Evolutionary conservation across 164 flowering plant species (phyloP), one percentile per base, ranked within the genome.

Genomic region (Macadamia integrifolia): DNA sequence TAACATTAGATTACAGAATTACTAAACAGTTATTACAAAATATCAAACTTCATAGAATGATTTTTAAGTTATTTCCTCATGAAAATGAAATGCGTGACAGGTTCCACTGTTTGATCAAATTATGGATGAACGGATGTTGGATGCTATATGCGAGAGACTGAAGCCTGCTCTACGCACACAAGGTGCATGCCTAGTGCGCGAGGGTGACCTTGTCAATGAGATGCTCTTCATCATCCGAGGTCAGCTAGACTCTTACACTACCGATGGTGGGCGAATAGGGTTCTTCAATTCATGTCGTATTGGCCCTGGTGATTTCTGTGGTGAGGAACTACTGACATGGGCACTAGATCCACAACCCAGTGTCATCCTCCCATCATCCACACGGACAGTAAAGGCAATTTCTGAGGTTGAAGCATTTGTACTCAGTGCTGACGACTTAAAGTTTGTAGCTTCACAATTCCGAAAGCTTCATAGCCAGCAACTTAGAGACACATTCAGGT

Each of bases 291-390:
- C 92, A 1, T 84, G 88, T 69, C 78, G 78, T 0, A 80, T 91
- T 9, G 94, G 96, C 1, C 90, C 97, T 0, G 94, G 94, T 28
- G 97, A 90, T 59, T 93, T 93, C 82, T 91, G 96, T 57, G 98
- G 98, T 0, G 98, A 93, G 77, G 98, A 93, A 67, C 82, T 93
- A 4, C 83, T 93, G 14, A 91, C 97, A 12, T 93, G 97, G 98
- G 97, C 97, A 0, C 84, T 93, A 9, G 93, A 93, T 68, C 96
- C 94, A 1, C 84, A 88, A 0, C 93, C 90, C 1, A 76, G 77
- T 13, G 75, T 78, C 49, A 77, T 77, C 70, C 87, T 89, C 13
- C 97, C 98, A 0, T 86, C 91, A 8, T 93, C 98, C 9, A 93
- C 97, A 6, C 88, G 97, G 42, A 87, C 98, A 0, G 94, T 93